phyloP scores from a whole-genome alignment of 768 basidiomycete genomes.

The Leccinum longicurvipes region DNA sequence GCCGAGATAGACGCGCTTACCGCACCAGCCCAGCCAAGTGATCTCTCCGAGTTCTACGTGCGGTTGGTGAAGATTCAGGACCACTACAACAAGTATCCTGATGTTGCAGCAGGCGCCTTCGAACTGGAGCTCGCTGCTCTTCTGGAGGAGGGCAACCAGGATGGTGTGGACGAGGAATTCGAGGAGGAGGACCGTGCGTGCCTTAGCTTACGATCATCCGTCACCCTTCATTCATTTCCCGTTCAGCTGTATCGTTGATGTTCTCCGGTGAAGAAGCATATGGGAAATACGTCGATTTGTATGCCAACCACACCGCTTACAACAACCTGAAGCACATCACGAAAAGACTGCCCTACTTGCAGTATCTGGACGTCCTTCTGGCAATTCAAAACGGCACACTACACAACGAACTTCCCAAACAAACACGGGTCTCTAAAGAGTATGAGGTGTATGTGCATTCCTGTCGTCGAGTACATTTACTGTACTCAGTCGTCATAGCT shows the following conservation, averaged over 20 bases:
- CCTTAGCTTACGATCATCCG: not conserved
- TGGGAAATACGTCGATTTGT: constrained; percentile 92
- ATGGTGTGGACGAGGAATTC: constrained; percentile 60
- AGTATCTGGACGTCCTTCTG: constrained; percentile 87
- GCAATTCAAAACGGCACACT: constrained; percentile 56
- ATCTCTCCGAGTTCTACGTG: constrained; percentile 93
- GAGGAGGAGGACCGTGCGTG: constrained; percentile 87
- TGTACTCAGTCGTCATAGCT: constrained; percentile 44
- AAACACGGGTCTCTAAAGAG: constrained; percentile 66
- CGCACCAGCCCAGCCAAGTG: constrained; percentile 53
- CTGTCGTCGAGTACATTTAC: constrained; percentile 3
- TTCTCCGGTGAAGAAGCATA: constrained; percentile 97
- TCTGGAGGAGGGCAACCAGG: constrained; percentile 72
- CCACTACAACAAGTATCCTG: constrained; percentile 95
- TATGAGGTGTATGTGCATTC: constrained; percentile 66
- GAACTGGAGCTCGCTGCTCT: constrained; percentile 80
- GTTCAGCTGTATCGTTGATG: constrained; percentile 68
- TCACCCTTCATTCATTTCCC: constrained; percentile 8
- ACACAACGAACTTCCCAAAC: constrained; percentile 67
- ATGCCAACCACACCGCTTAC: constrained; percentile 83
- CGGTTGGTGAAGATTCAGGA: constrained; percentile 96
- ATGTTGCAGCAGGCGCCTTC: constrained; percentile 76
- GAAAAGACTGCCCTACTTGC: constrained; percentile 84
- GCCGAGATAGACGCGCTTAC: constrained; percentile 66
- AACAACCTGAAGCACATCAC: constrained; percentile 85